These are phyloP conservation scores for Brasilioporus rufonigricans DNA, from an alignment of 768 basidiomycete genomes.

Conservation along the genomic window DNA sequence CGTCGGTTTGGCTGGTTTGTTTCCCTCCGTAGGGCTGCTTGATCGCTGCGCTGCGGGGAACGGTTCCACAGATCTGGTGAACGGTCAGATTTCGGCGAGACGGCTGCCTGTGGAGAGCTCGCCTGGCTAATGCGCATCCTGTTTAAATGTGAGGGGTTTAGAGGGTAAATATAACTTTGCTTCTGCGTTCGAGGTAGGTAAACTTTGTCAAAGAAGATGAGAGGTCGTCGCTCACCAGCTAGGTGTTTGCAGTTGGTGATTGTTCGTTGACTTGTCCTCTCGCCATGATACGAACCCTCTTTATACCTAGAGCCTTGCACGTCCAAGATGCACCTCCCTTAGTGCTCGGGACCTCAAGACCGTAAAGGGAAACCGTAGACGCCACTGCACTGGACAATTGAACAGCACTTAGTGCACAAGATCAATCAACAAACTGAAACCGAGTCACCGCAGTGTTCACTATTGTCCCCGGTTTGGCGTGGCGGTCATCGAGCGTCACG, in stretches of 20 bases:
- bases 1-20: fast-evolving
- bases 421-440: not conserved
- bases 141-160: not conserved
- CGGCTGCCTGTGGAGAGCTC: not conserved
- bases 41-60: not conserved
- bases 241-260: not conserved
- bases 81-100: not conserved
- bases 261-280: not conserved
- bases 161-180: not conserved
- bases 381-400: not conserved
- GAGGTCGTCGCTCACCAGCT: conserved; percentile 11
- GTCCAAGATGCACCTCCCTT: not conserved
- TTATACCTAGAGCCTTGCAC: conserved; percentile 16
- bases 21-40: conserved; percentile 20
- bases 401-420: not conserved
- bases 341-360: not conserved
- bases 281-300: not conserved
- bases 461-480: not conserved
- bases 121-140: conserved; percentile 14
- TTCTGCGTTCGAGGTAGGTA: conserved; percentile 4
- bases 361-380: not conserved
- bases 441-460: not conserved
- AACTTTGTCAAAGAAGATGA: not conserved
- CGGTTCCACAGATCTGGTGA: not conserved
- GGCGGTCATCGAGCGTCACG: not conserved